Evolutionary conservation across 2,329 filamentous ascomycete species (phyloP), one percentile per base, ranked within the genome.

Genomic region (Magnaporthiopsis incrustans): DNA sequence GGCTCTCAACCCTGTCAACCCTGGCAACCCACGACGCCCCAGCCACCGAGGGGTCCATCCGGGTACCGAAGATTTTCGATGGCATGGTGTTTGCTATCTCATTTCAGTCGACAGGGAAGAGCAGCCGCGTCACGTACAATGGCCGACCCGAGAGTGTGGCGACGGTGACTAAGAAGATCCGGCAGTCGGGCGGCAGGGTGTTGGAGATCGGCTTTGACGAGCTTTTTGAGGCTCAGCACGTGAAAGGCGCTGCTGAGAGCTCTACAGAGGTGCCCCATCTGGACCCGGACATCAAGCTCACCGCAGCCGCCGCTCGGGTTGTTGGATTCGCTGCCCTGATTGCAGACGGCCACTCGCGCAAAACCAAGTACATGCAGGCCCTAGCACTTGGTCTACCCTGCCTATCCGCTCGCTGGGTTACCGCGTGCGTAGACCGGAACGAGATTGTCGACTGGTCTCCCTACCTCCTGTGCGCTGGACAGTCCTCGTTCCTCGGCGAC

Each of bases 291-390:
- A 76, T 95, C 25, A 78, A 74, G 1, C 79, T 96, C 0, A 85
- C 78, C 1, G 68, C 78, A 14, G 74, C 78, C 27, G 56, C 62
- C 27, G 83, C 83, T 27, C 71, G 77, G 50, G 76, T 82, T 2
- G 78, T 87, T 1, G 89, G 91, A 0, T 98, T 99, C 71, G 87
- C 90, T 0, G 93, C 92, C 4, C 78, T 98, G 18, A 90, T 99
- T 66, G 89, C 93, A 0, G 91, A 98, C 71, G 85, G 86, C 5
- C 90, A 97, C 73, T 95, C 90, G 8, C 87, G 94, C 60, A 92
- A 92, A 67, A 85, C 88, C 61, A 99, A 98, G 73, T 97, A 95
- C 74, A 90, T 98, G 82, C 93, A 98, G 76, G 95, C 95, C 0
- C 83, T 99, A 2, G 93, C 95, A 0, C 83, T 99, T 0, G 92